Base-by-base conservation (phyloP, 129 eudicot species). In the Smallanthus sonchifolius region DNA sequence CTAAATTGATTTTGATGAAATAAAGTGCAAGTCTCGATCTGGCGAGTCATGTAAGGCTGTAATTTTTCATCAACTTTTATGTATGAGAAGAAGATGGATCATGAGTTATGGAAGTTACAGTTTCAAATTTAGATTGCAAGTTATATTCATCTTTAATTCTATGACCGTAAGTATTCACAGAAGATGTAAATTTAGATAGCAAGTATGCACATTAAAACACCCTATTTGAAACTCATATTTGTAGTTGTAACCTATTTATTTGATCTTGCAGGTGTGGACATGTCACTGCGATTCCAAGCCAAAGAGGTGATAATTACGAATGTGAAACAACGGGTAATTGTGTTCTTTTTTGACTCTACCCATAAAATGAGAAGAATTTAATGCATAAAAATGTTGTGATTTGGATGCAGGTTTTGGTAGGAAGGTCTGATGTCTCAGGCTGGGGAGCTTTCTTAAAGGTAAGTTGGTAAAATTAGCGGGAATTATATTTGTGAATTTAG, bases 391-490 rank as follows among this genome's bases (percentile, higher is more conserved):
- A 38, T 59, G 24, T 57, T 28, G 37, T 48, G 36, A 62, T 49
- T 24, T 72, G 72, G 68, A 44, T 45, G 51, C 44, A 95, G 97
- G 96, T 95, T 79, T 65, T 95, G 60, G 83, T 88, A 65, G 96
- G 94, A 70, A 83, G 87, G 75, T 95, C 99, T 9, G 94, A 85
- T 73, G 86, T 95, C 67, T 91, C 99, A 77, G 99, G 99, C 28
- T 88, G 97, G 97, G 99, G 99, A 68, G 96, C 96, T 72, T 95
- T 95, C 85, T 81, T 95, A 70, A 91, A 88, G 96, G 99, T 94
- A 87, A 62, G 37, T 24, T 54, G 48, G 20, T 59, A 59, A 28
- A 59, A 30, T 59, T 30, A 32, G 7, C 2, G 17, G 10, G 60
- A 59, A 4, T 13, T 59, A 30, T 59, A 4, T 32, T 59, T 59